These are phyloP conservation scores for Blastocystis sp. DNA, from an alignment of 352 stramenopile species.

Conservation along the genomic window DNA sequence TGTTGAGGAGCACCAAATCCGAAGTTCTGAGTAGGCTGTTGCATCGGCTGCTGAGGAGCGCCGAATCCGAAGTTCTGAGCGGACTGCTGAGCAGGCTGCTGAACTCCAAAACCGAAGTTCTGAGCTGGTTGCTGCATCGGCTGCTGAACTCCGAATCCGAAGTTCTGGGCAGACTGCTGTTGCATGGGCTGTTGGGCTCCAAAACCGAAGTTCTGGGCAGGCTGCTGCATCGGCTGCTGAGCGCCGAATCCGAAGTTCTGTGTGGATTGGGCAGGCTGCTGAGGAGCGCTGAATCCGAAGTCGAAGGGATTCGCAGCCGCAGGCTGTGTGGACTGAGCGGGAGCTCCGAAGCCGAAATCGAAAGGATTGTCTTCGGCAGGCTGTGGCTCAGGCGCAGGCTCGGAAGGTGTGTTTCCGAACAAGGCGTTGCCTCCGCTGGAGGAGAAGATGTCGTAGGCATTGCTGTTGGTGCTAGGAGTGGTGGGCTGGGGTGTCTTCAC, in stretches of 20 bases:
- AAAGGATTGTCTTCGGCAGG: not conserved
- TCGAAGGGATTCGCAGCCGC: not conserved
- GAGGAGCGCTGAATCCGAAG: not conserved
- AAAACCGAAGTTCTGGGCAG: conserved; percentile 28
- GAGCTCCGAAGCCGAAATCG: conserved; percentile 41
- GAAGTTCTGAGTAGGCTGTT: not conserved
- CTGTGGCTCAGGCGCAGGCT: not conserved
- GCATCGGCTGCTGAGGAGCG: not conserved
- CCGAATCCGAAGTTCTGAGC: conserved; percentile 37
- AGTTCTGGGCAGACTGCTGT: not conserved
- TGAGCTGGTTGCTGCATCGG: not conserved
- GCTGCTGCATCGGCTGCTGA: not conserved
- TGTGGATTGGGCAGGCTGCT: not conserved
- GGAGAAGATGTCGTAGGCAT: conserved; percentile 48
- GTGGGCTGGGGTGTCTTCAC: conserved; percentile 12
- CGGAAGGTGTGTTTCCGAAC: not conserved
- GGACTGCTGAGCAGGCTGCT: conserved; percentile 9
- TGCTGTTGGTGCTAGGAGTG: not conserved
- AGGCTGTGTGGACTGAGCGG: not conserved
- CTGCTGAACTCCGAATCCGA: conserved; percentile 44
- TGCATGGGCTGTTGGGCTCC: not conserved
- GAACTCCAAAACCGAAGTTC: conserved; percentile 20
- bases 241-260: conserved; percentile 51
- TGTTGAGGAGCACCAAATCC: not conserved
- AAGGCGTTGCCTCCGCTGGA: not conserved